These are phyloP conservation scores for Cystofilobasidium macerans DNA, from an alignment of 768 basidiomycete genomes.

Conservation along the genomic window DNA sequence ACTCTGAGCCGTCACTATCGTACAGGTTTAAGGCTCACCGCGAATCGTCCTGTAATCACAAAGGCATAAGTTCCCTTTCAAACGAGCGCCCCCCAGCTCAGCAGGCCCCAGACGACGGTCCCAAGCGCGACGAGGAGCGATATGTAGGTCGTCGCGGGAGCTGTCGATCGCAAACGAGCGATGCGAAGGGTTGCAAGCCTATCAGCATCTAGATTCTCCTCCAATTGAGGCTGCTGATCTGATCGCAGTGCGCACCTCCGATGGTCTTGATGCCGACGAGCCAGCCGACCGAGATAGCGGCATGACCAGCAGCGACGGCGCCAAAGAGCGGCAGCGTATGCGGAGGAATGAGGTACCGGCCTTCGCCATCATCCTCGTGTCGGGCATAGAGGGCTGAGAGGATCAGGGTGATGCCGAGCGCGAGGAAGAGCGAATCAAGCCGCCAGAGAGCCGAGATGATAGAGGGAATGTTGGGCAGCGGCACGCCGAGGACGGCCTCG, in stretches of 20 bases:
- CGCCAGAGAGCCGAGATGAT: constrained; percentile 25
- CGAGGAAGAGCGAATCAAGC: constrained; percentile 22
- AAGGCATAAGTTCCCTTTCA: too few species aligned
- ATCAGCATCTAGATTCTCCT: too few species aligned
- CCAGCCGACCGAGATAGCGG: constrained; percentile 9
- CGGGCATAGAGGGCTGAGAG: constrained; percentile 7
- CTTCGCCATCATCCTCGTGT: constrained; percentile 4
- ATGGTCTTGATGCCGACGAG: neutral
- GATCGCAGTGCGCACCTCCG: neutral
- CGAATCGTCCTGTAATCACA: too few species aligned
- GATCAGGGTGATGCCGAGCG: constrained; percentile 22
- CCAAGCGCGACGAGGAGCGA: constrained; percentile 17
- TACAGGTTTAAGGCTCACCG: too few species aligned
- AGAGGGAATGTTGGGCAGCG: constrained; percentile 24
- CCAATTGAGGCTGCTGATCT: too few species aligned
- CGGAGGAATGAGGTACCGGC: neutral
- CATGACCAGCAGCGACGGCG: constrained; percentile 13
- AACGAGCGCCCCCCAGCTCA: constrained; percentile 18
- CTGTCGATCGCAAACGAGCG: too few species aligned
- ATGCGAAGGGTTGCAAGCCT: too few species aligned
- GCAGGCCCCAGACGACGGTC: constrained; percentile 20
- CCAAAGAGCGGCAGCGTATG: constrained; percentile 12
- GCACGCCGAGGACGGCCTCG: constrained; percentile 23
- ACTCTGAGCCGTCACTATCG: too few species aligned
- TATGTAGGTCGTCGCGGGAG: constrained; percentile 16